Percentiles rank a stretch among this genome's conserved stretches.
These are phyloP conservation scores for Avena eriantha DNA, from an alignment of 176 grass and related monocot species.

Conservation along the genomic window DNA sequence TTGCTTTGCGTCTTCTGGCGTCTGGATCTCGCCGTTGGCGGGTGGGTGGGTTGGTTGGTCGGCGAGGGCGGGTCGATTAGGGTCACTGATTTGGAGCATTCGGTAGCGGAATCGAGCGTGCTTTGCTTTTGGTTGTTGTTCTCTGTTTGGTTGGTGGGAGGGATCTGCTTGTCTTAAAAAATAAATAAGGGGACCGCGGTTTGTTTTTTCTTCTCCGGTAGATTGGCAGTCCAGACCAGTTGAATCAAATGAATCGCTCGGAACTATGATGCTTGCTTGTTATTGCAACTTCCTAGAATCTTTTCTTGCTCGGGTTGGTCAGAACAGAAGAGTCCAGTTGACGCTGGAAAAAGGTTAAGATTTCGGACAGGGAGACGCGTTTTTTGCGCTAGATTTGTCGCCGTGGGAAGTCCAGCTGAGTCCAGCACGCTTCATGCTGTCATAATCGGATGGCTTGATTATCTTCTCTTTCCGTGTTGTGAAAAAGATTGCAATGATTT, in stretches of 20 bases:
- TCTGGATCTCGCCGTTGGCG: slow-evolving; percentile 45
- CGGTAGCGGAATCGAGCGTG: slow-evolving; percentile 24
- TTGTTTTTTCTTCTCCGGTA: slow-evolving; percentile 1
- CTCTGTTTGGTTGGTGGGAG: slow-evolving; percentile 38
- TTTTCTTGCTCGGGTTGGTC: slow-evolving; percentile 39
- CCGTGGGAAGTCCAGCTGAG: neutral
- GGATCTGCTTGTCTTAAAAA: slow-evolving; percentile 29
- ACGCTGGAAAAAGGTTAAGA: slow-evolving; percentile 17
- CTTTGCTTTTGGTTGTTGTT: slow-evolving; percentile 23
- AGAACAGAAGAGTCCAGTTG: slow-evolving; percentile 15
- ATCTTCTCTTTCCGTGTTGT: neutral
- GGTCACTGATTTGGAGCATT: slow-evolving; percentile 15
- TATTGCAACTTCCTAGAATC: neutral
- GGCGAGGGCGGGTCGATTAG: slow-evolving; percentile 3
- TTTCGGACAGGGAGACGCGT: neutral
- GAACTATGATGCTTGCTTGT: neutral
- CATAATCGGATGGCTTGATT: slow-evolving; percentile 20
- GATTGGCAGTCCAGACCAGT: slow-evolving; percentile 10
- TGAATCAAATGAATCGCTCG: slow-evolving; percentile 25
- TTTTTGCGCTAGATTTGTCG: slow-evolving; percentile 35
- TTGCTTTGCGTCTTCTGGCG: neutral
- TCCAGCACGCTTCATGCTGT: neutral
- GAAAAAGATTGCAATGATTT: slow-evolving; percentile 37
- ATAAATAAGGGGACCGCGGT: neutral
- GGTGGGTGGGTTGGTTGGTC: neutral